Conservation (phyloP, 2,329 filamentous ascomycete species). For the Verruconis gallopava region DNA sequence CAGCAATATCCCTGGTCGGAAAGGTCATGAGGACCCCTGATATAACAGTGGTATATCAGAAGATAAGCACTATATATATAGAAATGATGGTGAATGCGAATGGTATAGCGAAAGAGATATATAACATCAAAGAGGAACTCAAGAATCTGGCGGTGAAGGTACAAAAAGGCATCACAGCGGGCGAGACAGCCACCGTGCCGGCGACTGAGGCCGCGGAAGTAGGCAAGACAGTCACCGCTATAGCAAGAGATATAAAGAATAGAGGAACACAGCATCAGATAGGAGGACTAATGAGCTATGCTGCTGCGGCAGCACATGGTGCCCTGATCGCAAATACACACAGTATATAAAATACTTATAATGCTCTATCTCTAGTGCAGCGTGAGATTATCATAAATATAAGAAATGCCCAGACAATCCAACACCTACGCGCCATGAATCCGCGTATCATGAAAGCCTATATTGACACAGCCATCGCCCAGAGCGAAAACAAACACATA, state of each 20-base stretch:
- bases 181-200: too few species aligned
- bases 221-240: slow-evolving; percentile 11
- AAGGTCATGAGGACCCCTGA: slow-evolving; percentile 15
- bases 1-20: slow-evolving; percentile 12
- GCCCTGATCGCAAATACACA: slow-evolving; percentile 12
- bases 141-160: too few species aligned
- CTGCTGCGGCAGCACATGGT: slow-evolving; percentile 11
- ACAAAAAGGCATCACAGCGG: too few species aligned
- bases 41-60: slow-evolving; percentile 11
- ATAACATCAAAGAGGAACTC: too few species aligned
- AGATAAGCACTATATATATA: slow-evolving; percentile 13
- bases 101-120: slow-evolving; percentile 1
- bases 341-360: slow-evolving; percentile 14
- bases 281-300: slow-evolving; percentile 11
- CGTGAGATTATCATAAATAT: slow-evolving; percentile 15
- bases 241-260: slow-evolving; percentile 11
- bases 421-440: slow-evolving; percentile 14
- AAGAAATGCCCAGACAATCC: slow-evolving; percentile 12
- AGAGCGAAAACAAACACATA: slow-evolving; percentile 15
- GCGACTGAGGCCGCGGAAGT: slow-evolving; percentile 12
- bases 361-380: slow-evolving; percentile 11
- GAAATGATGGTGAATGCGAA: slow-evolving; percentile 8
- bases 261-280: slow-evolving; percentile 10
- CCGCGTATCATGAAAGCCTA: slow-evolving; percentile 12
- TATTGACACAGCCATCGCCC: slow-evolving; percentile 13